Evolutionary conservation across 495 filamentous ascomycete species (phyloP), one percentile per base, ranked within the genome.

Genomic region (Neurospora sublineolata): DNA sequence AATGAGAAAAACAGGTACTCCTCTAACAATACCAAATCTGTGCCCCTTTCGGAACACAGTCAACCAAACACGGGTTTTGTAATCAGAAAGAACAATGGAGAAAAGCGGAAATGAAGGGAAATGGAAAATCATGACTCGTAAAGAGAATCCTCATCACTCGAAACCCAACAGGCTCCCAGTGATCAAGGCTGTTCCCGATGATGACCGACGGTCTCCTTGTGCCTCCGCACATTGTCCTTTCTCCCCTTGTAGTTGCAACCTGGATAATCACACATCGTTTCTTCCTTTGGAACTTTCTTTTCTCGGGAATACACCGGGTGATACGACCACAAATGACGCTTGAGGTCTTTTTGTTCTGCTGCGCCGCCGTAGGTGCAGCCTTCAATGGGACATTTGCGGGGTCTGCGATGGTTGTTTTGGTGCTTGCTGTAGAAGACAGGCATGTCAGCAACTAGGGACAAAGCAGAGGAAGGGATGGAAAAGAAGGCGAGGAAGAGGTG

Each of bases 251-350:
- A 71, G 27, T 27, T 40, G 27, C 76, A 77, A 8, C 20, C 37
- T 0, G 37, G 68, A 0, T 1, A 60, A 60, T 60, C 52, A 41
- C 76, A 78, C n/a, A 1, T 0, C 1, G 67, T 64, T 38, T 74
- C 33, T 8, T 74, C 73, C 14, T 44, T 44, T 0, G 71, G 73
- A 0, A 73, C 30, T 0, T 41, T 40, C 1, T 42, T 37, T 16
- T 20, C 9, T 11, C 8, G 1, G 0, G 76, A 72, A 6, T 69
- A 70, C 4, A 37, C 27, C 0, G 40, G 37, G 23, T 78, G 76
- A 18, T 73, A 2, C 0, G 70, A 16, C 76, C 76, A 78, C 36
- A 75, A 70, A 69, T 78, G 76, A 16, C 76, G 69, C 40, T 76
- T 1, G 2, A 73, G 70, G 44, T 78, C 76, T 12, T 73, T 75